A percentile compares a stretch with the other conserved stretches of the same genome.
Conservation (phyloP, 129 eudicot genomes). For the Centrapalus pauciflorus region DNA sequence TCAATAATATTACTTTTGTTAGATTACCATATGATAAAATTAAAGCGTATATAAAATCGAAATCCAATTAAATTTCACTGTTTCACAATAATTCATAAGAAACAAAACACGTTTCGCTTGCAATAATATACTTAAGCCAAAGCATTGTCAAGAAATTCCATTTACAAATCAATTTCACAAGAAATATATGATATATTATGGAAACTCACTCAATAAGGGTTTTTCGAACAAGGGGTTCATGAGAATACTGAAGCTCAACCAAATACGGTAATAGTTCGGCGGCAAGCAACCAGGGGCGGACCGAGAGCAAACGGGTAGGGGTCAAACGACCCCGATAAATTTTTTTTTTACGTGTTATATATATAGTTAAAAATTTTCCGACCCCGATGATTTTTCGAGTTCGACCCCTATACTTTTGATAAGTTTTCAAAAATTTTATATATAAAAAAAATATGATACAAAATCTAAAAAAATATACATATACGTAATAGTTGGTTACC, state of each 20-base stretch:
- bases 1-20: not conserved
- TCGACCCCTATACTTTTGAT: too few species aligned
- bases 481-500: too few species aligned
- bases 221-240: slow-evolving; percentile 75
- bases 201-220: slow-evolving; percentile 69
- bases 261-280: slow-evolving; percentile 73
- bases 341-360: too few species aligned
- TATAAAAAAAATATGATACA: too few species aligned
- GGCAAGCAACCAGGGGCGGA: too few species aligned
- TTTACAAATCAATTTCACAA: not conserved
- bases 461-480: too few species aligned
- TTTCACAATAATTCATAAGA: not conserved
- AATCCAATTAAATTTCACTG: not conserved
- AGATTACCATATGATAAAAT: not conserved
- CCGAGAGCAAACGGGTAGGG: too few species aligned
- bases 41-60: not conserved
- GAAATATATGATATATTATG: not conserved
- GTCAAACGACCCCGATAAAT: too few species aligned
- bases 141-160: not conserved
- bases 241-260: slow-evolving; percentile 68
- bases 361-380: too few species aligned
- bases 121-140: not conserved
- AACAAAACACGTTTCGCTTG: not conserved
- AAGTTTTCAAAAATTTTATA: too few species aligned
- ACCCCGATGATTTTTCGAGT: too few species aligned